Conservation (phyloP, 2,329 filamentous ascomycete genomes). For the Ophiostoma tasmaniense region DNA sequence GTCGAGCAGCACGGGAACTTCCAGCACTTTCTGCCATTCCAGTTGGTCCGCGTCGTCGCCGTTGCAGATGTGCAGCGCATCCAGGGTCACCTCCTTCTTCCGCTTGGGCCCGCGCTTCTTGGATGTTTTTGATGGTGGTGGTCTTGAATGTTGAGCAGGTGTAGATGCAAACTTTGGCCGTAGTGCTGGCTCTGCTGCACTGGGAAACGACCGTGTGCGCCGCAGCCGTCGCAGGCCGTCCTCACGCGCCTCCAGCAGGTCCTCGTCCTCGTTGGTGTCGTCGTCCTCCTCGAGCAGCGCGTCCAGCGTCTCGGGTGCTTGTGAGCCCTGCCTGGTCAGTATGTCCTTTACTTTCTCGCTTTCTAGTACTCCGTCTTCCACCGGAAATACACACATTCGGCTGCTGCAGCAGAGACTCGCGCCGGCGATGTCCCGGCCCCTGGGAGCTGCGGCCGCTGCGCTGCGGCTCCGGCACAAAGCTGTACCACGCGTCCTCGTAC, state of each 20-base stretch:
- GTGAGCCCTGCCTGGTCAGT: constrained; percentile 18
- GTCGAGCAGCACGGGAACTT: constrained; percentile 34
- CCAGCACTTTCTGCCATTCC: constrained; percentile 19
- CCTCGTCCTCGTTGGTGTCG: constrained; percentile 32
- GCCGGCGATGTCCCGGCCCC: constrained; percentile 51
- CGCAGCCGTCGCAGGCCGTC: constrained; percentile 47
- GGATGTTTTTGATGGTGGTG: background rate
- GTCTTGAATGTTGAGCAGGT: background rate
- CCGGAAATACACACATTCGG: constrained; percentile 43
- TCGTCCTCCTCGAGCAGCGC: constrained; percentile 51
- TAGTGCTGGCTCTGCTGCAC: constrained; percentile 56
- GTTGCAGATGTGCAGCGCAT: constrained; percentile 40
- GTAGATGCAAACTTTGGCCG: constrained; percentile 34
- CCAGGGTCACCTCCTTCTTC: constrained; percentile 36
- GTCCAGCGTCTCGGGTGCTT: constrained; percentile 47
- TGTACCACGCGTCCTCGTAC: constrained; percentile 83
- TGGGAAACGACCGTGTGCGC: constrained; percentile 68
- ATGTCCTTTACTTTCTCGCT: background rate
- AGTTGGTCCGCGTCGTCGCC: constrained; percentile 23
- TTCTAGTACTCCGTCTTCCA: background rate
- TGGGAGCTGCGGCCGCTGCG: constrained; percentile 39
- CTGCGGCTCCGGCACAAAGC: constrained; percentile 57
- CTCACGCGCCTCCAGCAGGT: constrained; percentile 41
- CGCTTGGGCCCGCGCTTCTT: background rate
- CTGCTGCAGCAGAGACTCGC: constrained; percentile 61